Evolutionary conservation across 2,329 filamentous ascomycete genomes (phyloP), one percentile per base, ranked within the genome.

Genomic region (Cordyceps fumosorosea): DNA sequence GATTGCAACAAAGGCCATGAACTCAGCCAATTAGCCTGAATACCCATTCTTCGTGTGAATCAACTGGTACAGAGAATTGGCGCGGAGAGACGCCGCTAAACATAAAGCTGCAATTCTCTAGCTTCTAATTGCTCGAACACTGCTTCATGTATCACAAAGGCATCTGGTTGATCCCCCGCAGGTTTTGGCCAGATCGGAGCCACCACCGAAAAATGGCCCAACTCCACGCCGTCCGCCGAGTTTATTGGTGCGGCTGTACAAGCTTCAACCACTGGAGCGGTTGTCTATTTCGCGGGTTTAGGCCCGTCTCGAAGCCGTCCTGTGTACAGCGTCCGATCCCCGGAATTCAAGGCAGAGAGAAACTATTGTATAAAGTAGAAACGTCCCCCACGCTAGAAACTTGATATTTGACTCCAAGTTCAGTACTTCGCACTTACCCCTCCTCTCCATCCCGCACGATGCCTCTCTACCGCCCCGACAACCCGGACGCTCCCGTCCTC

Each of bases 381-480:
- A 60, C 18, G 22, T 44, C 53, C 37, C 20, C 5, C 18, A 32
- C 11, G 44, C 7, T 24, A 6, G 10, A 2, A n/a, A 20, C 2
- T 2, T 3, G 6, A 2, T 37, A 22, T 53, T 12, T 47, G 14
- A 5, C 5, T 45, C 16, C 24, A 44, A 20, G 18, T 5, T 53
- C 22, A 20, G 24, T 12, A 51, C 48, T 14, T 20, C n/a, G 40
- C 40, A n/a, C 29, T 18, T 14, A 24, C 14, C n/a, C 29, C 32
- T 37, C 34, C 11, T 14, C 16, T 18, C 10, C 20, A 20, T 44
- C 42, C 55, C 20, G 3, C 42, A 61, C 20, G 3, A 61, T 61
- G 58, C 58, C 58, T 24, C 58, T 61, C 42, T 61, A 55, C 42
- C 58, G 58, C 51, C 58, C 58, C 24, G 32, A 50, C 29, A 55